Base-by-base conservation (phyloP, 2,329 filamentous ascomycete genomes). In the Alternaria atra region DNA sequence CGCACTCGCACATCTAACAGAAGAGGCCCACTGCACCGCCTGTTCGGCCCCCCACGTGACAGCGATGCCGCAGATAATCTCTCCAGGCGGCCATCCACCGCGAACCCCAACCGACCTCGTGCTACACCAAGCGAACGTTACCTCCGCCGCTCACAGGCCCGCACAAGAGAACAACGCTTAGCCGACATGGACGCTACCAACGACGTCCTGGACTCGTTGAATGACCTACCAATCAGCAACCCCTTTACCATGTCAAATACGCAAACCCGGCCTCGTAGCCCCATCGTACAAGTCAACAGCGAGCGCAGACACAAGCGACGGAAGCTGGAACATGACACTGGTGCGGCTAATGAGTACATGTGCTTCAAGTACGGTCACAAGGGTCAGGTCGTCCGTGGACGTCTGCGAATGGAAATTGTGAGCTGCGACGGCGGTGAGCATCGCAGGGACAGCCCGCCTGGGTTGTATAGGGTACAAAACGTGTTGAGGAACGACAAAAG, bases 381-480 rank as follows among this genome's bases (percentile, higher is more conserved):
- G 76, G 94, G 94, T 17, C 94, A 97, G 79, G 91, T 97, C 15
- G 91, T 95, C 61, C 87, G 92, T 0, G 94, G 93, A 4, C 85
- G 87, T 65, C 81, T 97, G 71, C 90, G 86, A 63, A 93, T 97
- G 91, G 91, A 97, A 75, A 89, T 97, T 64, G 86, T 92, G 50
- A 95, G 90, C 82, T 97, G 93, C 74, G 94, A 97, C 77, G 93
- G 93, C 40, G 93, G 94, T 43, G 83, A 84, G 60, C 87, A 86
- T 69, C 84, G 86, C 52, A 89, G 90, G 63, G 87, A 89, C 69
- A 80, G 78, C 17, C 75, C 83, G 55, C 80, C 83, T 10, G 81
- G 81, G 35, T 80, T 79, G 30, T 77, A 79, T 65, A 66, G 68
- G 17, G 70, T 78, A 12, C 91, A 94, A 68, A 97, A 97, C 75